phyloP scores from a whole-genome alignment of 2,329 filamentous ascomycete genomes.

The Alternaria metachromatica region DNA sequence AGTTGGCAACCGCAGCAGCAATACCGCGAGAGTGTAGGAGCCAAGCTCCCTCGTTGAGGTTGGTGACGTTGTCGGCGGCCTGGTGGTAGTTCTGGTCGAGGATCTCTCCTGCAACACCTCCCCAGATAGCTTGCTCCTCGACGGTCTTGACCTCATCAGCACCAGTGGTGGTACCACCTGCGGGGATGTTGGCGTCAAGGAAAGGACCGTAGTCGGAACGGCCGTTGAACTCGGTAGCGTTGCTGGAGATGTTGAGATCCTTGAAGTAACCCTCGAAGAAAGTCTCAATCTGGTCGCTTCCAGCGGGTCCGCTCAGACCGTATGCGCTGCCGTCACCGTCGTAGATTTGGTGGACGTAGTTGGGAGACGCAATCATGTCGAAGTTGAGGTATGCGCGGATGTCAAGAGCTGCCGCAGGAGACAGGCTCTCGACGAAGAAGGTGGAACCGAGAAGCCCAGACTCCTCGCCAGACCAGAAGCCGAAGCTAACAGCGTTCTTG shows the following conservation, averaged over 20 bases:
- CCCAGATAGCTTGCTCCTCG: constrained; percentile 43
- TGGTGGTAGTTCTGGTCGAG: constrained; percentile 38
- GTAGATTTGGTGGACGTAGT: constrained; percentile 47
- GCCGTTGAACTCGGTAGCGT: constrained; percentile 44
- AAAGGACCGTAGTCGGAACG: constrained; percentile 50
- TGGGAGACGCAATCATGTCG: constrained; percentile 51
- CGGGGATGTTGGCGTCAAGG: constrained; percentile 44
- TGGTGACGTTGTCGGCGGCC: constrained; percentile 45
- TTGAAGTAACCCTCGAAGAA: constrained; percentile 45
- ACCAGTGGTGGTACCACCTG: constrained; percentile 48
- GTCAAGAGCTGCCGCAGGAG: constrained; percentile 36
- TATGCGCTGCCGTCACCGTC: constrained; percentile 46
- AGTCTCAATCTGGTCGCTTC: constrained; percentile 41
- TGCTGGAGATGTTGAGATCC: constrained; percentile 34
- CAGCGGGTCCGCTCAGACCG: constrained; percentile 40
- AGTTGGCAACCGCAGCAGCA: constrained; percentile 44
- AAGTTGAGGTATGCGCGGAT: constrained; percentile 53
- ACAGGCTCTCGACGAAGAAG: constrained; percentile 40
- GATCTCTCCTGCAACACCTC: constrained; percentile 35
- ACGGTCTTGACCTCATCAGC: constrained; percentile 49
- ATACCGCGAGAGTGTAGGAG: constrained; percentile 41
- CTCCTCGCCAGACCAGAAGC: constrained; percentile 51
- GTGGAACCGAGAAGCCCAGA: constrained; percentile 45
- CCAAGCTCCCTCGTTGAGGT: constrained; percentile 41
- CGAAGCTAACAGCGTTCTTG: constrained; percentile 50